Conservation (phyloP, 768 basidiomycete species). For the Boletus rex-veris region DNA sequence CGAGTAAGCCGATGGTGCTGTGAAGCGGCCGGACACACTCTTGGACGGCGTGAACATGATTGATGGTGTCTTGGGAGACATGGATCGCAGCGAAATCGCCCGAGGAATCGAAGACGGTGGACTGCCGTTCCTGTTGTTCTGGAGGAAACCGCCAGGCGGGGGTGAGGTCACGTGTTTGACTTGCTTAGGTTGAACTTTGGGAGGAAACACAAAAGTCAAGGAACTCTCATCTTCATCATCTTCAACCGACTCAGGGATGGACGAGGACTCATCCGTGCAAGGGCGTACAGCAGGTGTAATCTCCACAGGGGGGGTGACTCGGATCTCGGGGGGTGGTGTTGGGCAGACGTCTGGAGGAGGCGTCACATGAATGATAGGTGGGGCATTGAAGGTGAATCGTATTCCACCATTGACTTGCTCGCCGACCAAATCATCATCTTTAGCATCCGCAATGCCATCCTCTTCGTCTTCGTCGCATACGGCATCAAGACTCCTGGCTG, state of each 20-base stretch:
- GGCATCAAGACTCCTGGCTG: constrained; percentile 32
- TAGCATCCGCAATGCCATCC: constrained; percentile 25
- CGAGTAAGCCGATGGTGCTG: constrained; percentile 22
- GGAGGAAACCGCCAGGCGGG: constrained; percentile 3
- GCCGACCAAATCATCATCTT: constrained; percentile 53
- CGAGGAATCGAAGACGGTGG: constrained; percentile 56
- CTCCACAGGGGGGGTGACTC: constrained; percentile 20
- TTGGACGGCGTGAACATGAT: constrained; percentile 36
- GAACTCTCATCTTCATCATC: constrained; percentile 24
- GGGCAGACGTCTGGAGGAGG: constrained; percentile 23
- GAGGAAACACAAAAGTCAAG: constrained; percentile 24
- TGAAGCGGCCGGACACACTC: constrained; percentile 26
- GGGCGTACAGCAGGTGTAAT: constrained; percentile 20
- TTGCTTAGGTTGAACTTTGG: constrained; percentile 2
- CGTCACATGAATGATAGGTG: constrained; percentile 34
- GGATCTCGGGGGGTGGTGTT: constrained; percentile 29
- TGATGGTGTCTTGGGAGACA: constrained; percentile 27
- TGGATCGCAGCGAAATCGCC: constrained; percentile 35
- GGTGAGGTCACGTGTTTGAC: constrained; percentile 7
- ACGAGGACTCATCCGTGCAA: not conserved
- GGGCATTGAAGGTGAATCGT: constrained; percentile 68
- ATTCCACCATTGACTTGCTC: constrained; percentile 64
- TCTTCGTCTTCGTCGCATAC: constrained; percentile 43
- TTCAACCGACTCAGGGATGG: constrained; percentile 13
- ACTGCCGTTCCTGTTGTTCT: constrained; percentile 14